Conservation (phyloP, 306 rosid genomes). For the Alnus rubra region DNA sequence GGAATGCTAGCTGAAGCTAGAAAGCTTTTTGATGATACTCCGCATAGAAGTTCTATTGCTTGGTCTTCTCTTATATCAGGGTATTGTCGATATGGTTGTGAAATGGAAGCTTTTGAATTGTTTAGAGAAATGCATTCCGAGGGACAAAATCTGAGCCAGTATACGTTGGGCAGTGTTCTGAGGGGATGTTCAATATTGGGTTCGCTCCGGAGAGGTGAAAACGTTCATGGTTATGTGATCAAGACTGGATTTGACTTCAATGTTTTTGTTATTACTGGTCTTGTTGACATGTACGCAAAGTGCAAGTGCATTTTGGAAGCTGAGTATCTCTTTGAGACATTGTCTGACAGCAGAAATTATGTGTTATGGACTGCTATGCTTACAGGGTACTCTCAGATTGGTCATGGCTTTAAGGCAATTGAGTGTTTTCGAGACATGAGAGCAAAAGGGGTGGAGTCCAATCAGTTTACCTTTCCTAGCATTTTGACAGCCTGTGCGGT, state of each 20-base stretch:
- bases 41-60: constrained; percentile 52
- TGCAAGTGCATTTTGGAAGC: constrained; percentile 67
- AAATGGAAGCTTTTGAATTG: constrained; percentile 62
- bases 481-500: constrained; percentile 77
- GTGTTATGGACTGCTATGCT: constrained; percentile 88
- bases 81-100: constrained; percentile 53
- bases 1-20: constrained; percentile 70
- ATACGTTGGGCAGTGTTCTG: constrained; percentile 70
- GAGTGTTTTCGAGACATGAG: constrained; percentile 64
- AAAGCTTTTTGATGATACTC: constrained; percentile 51
- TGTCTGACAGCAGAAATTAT: constrained; percentile 53
- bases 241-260: constrained; percentile 55
- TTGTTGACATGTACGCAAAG: constrained; percentile 90
- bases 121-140: constrained; percentile 65
- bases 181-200: constrained; percentile 64
- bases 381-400: constrained; percentile 86
- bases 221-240: constrained; percentile 65
- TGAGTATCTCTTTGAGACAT: constrained; percentile 53
- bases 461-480: constrained; percentile 83
- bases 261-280: constrained; percentile 67
- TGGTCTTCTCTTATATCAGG: constrained; percentile 89
- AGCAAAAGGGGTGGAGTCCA: constrained; percentile 50
- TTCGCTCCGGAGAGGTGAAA: constrained; percentile 61
- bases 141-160: constrained; percentile 67
- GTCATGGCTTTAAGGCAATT: constrained; percentile 61